phyloP scores from a whole-genome alignment of 139 green algal species.

The Closterium sp. region DNA sequence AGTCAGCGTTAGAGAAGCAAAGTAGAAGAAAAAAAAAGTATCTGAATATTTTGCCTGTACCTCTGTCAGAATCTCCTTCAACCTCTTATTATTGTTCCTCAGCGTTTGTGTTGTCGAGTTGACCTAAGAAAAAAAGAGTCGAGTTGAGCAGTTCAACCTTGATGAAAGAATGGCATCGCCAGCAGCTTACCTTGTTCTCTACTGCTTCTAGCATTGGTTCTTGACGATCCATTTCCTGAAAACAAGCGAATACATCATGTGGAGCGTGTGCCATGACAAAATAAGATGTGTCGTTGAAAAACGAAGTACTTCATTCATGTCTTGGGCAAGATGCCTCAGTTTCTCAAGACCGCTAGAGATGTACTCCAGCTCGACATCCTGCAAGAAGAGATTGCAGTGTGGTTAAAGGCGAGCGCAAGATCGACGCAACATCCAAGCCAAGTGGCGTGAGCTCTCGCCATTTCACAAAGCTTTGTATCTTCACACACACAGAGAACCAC shows the following conservation, averaged over 20 bases:
- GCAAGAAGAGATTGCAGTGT: neutral
- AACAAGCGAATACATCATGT: no score
- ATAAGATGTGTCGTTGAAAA: neutral
- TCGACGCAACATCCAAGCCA: neutral
- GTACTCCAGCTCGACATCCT: conserved; percentile 6
- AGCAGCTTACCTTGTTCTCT: neutral
- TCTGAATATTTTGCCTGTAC: neutral
- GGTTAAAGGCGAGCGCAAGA: neutral
- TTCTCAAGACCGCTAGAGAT: neutral
- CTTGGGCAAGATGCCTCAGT: conserved; percentile 1
- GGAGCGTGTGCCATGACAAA: no score
- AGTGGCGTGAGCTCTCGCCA: neutral
- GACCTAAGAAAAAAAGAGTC: neutral
- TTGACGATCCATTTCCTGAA: conserved; percentile 5
- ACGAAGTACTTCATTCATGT: neutral
- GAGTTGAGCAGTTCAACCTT: neutral
- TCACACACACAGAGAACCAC: no score
- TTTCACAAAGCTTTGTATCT: no score
- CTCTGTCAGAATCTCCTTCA: neutral
- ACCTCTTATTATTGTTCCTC: neutral
- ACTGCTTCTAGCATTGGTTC: neutral
- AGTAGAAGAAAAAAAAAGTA: no score
- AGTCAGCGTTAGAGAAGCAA: neutral
- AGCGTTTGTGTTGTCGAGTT: neutral
- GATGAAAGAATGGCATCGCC: neutral